Evolutionary conservation across 208 protist species (phyloP), one percentile per base, ranked within the genome.

Genomic region (Sergeia podlipaevii): DNA sequence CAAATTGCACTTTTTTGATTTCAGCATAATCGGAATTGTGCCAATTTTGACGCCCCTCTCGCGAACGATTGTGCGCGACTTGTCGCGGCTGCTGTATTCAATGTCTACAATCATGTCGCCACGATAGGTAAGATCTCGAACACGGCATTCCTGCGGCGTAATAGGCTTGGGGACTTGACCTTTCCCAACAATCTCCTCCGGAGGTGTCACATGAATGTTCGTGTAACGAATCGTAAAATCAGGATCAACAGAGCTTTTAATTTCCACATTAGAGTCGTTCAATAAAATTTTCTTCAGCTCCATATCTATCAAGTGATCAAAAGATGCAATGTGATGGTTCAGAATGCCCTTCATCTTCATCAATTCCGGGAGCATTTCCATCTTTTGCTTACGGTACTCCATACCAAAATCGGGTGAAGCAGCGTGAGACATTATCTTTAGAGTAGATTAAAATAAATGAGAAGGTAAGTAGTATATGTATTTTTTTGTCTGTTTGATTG

Each of bases 11-110:
- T 94, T 85, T n/a, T 74, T 86, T 29, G 89, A 98, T 26, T 97
- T 86, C 10, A 99, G 85, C 99, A 99, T 99, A 20, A 99, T 99
- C 0, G 99, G 99, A 55, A 99, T 98, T 20, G 89, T 84, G 0
- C 98, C 98, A 69, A 99, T 99, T 30, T 73, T 71, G 17, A 99
- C 77, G 55, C 92, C 86, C 1, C 77, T 83, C 41, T 89, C 76
- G 18, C 76, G 62, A 24, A 70, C 63, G 24, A 93, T 52, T 1
- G 77, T 66, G n/a, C 80, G 70, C 1, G 58, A 45, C 18, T 79
- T 87, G 39, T 91, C 83, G 34, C 72, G 71, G 34, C 70, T 81
- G 3, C 73, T 95, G 59, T 84, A 94, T 59, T 93, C 74, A 4
- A 96, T 70, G 62, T 97, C 84, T 7, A 96, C 78, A 34, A 91